Conservation (phyloP, 176 grass and related monocot species). For the Otatea glauca region DNA sequence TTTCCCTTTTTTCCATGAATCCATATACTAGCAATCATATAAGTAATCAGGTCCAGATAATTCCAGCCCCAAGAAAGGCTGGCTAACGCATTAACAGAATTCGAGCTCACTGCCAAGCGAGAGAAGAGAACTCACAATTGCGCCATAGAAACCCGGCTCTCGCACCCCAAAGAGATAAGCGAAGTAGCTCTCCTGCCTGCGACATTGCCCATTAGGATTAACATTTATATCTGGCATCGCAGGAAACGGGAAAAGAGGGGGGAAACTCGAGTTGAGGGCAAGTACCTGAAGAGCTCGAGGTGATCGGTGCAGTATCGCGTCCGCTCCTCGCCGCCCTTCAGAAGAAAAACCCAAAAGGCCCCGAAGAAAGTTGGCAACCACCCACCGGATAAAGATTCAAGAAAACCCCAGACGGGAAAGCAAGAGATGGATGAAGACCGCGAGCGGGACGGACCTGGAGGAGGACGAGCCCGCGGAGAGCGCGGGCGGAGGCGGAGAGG, state of each 20-base stretch:
- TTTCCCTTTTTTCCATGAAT: neutral
- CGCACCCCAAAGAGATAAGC: constrained; percentile 84
- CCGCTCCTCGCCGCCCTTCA: constrained; percentile 72
- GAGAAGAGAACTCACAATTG: constrained; percentile 57
- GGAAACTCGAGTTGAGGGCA: neutral
- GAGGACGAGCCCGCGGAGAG: constrained; percentile 60
- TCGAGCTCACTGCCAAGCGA: neutral
- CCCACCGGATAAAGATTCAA: neutral
- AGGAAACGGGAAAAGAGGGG: neutral
- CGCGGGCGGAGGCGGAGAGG: constrained; percentile 56
- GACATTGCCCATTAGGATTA: neutral
- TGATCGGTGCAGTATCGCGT: constrained; percentile 84
- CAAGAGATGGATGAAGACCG: no score
- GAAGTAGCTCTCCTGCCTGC: constrained; percentile 96
- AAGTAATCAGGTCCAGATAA: neutral
- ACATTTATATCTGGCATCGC: neutral
- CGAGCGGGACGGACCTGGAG: constrained; percentile 58
- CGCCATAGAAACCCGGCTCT: constrained; percentile 84
- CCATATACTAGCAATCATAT: neutral
- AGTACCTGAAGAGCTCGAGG: constrained; percentile 73
- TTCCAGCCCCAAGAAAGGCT: neutral
- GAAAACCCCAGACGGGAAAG: neutral
- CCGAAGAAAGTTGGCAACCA: neutral
- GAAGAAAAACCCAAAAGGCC: neutral
- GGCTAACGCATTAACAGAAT: neutral